Conservation (phyloP, 2,329 filamentous ascomycete species). For the Tolypocladium amazonense region DNA sequence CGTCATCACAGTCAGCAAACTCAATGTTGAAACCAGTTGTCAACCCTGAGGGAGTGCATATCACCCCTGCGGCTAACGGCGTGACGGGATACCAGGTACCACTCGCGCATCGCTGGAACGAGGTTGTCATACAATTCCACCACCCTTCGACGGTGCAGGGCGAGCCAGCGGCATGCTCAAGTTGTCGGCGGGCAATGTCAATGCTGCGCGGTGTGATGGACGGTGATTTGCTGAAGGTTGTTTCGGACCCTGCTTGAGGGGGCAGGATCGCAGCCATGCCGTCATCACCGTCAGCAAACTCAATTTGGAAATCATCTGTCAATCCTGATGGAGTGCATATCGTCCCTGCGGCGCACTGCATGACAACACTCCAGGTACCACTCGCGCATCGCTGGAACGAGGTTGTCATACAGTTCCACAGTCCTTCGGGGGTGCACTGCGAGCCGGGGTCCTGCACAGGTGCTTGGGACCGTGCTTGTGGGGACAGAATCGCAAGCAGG, state of each 20-base stretch:
- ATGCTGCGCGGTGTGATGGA: no score
- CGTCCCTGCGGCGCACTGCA: conserved; percentile 33
- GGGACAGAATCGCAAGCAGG: background rate
- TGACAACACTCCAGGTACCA: conserved; percentile 34
- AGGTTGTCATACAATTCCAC: conserved; percentile 41
- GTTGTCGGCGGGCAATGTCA: no score
- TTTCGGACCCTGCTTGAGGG: background rate
- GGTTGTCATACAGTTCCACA: conserved; percentile 42
- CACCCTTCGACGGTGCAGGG: conserved; percentile 36
- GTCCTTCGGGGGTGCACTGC: conserved; percentile 34
- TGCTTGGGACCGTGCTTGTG: background rate
- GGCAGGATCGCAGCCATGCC: background rate
- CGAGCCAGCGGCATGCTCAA: conserved; percentile 20
- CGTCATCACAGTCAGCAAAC: conserved; percentile 15
- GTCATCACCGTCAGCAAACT: conserved; percentile 20
- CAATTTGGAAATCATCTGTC: conserved; percentile 27
- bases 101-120: conserved; percentile 39
- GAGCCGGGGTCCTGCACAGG: conserved; percentile 20
- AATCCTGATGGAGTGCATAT: conserved; percentile 32
- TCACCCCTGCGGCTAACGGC: conserved; percentile 31
- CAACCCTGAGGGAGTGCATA: conserved; percentile 32
- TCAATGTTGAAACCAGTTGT: conserved; percentile 28
- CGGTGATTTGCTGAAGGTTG: no score
- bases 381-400: conserved; percentile 40
- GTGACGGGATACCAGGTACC: conserved; percentile 36